Conservation (phyloP, 2,329 filamentous ascomycete species). For the Phaeosphaeria sp. region DNA sequence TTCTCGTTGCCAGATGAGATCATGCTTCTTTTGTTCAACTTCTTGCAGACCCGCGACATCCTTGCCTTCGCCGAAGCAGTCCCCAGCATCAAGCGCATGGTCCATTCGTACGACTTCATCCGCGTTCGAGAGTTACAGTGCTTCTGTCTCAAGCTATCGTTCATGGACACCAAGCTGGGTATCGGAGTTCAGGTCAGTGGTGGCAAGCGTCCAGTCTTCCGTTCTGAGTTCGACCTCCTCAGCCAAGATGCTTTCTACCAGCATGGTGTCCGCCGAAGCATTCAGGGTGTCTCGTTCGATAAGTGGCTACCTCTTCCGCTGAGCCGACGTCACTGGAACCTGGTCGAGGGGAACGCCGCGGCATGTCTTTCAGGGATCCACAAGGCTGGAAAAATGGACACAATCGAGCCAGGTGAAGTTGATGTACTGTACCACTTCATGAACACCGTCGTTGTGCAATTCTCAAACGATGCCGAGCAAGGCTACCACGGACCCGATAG, state of each 20-base stretch:
- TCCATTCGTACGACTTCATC: constrained; percentile 46
- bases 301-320: constrained; percentile 59
- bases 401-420: constrained; percentile 25
- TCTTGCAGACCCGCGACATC: constrained; percentile 43
- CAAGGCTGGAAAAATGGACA: constrained; percentile 23
- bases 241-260: constrained; percentile 51
- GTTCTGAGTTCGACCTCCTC: constrained; percentile 60
- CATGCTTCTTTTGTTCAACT: constrained; percentile 38
- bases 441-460: constrained; percentile 59
- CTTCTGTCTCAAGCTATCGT: constrained; percentile 55
- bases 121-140: constrained; percentile 57
- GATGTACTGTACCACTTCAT: constrained; percentile 57
- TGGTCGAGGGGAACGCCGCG: constrained; percentile 38
- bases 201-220: constrained; percentile 35
- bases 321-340: constrained; percentile 54
- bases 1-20: constrained; percentile 52
- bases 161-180: constrained; percentile 50
- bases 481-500: constrained; percentile 13
- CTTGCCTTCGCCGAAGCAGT: constrained; percentile 48
- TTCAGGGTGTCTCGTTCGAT: constrained; percentile 52
- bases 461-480: constrained; percentile 47
- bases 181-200: constrained; percentile 49
- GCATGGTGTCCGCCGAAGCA: constrained; percentile 48
- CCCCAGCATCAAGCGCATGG: constrained; percentile 43
- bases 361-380: constrained; percentile 37